Evolutionary conservation across 2,329 filamentous ascomycete species (phyloP), one percentile per base, ranked within the genome.

Genomic region (Pyricularia pennisetigena): DNA sequence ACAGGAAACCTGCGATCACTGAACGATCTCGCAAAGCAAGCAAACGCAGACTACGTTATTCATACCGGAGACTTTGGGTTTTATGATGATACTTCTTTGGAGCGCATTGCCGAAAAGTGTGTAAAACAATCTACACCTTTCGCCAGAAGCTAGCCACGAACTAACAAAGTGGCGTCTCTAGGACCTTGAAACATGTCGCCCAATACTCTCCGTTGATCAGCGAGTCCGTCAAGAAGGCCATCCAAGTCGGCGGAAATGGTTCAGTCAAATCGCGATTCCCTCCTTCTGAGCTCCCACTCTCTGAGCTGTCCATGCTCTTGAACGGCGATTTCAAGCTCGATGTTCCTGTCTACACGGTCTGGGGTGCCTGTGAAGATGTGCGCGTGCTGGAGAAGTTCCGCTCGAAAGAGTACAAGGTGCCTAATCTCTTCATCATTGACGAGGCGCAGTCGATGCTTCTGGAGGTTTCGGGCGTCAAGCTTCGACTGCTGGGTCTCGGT

Each of bases 51-150:
- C 81, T 93, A 97, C 82, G 97, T 99, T 79, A 93, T 99, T 76
- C 95, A 99, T 81, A 99, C 95, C 24, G 95, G 95, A 79, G 95
- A 99, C 79, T 99, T 99, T 78, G 95, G 95, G 71, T 99, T 99
- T 82, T 99, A 99, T 82, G 95, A 99, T 79, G 91, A 97, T 75
- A 92, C 90, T 68, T 99, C 95, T 49, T 83, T 99, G 73, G 94
- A 98, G 76, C 90, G 95, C 76, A 98, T 99, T 82, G 95, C 95
- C 59, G 95, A 99, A 80, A 99, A 99, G 93, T 97, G 82, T 83
- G 89, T 82, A 66, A 41, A 65, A 41, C 30, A 69, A 66, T 26
- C 69, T 57, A 7, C 32, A 54, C 6, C 35, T 41, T 66, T 54
- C 35, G 24, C 65, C 30, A 63, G 59, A 29, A 10, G 57, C 29